Evolutionary conservation across 129 eudicot genomes (phyloP).

Genomic region (Dittrichia graveolens): DNA sequence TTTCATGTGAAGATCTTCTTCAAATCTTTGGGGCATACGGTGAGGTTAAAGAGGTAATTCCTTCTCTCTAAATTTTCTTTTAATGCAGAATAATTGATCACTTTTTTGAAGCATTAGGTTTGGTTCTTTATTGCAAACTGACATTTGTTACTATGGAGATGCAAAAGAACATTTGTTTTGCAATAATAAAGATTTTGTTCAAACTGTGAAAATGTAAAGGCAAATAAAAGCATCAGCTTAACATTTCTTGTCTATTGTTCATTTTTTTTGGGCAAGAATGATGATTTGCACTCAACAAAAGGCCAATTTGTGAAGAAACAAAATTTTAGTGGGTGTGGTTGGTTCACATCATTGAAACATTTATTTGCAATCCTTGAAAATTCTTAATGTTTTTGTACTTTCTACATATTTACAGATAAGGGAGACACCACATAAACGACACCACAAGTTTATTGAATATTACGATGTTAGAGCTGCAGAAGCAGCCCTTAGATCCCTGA

Average conservation of each 20-base stretch:
- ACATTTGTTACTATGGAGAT: conserved; percentile 5
- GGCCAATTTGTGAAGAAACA: background rate
- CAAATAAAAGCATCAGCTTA: conserved; percentile 2
- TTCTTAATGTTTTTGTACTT: background rate
- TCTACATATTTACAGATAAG: conserved; percentile 57
- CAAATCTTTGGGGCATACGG: conserved; percentile 94
- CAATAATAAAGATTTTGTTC: conserved; percentile 7
- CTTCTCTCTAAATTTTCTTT: background rate
- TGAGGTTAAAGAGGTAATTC: conserved; percentile 84
- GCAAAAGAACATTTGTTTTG: conserved; percentile 18
- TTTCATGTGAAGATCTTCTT: conserved; percentile 87
- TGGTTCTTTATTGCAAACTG: background rate
- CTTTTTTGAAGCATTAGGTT: background rate
- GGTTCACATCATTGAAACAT: background rate
- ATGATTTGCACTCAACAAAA: background rate
- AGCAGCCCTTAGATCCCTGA: conserved; percentile 82
- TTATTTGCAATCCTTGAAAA: background rate
- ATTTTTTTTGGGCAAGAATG: background rate
- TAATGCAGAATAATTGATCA: background rate
- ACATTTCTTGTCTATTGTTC: background rate
- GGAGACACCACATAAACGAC: conserved; percentile 91
- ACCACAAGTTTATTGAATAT: conserved; percentile 85
- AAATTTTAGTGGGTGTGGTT: background rate
- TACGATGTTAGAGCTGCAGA: conserved; percentile 96
- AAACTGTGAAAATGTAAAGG: background rate